Evolutionary conservation across 768 basidiomycete genomes (phyloP), one percentile per base, ranked within the genome.

Genomic region (Pleurotus ostreatus): DNA sequence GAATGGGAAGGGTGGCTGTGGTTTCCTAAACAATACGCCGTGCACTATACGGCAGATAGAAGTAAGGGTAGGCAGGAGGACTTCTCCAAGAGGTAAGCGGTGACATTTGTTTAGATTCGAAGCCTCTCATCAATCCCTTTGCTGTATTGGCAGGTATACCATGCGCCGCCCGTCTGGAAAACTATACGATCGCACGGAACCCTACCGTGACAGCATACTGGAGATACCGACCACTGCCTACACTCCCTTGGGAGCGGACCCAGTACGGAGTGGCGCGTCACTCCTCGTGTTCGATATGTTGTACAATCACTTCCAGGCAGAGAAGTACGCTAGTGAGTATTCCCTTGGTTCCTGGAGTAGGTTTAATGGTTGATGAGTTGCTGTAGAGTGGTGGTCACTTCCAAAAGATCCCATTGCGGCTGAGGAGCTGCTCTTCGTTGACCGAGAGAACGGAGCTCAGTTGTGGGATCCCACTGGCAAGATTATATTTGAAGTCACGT

Each of bases 261-360:
- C 16, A 22, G 30, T 34, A 34, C 30, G 30, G 30, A 18, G 6
- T 11, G 18, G 5, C 9, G 11, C 30, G 30, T 39, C 51, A 1
- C 39, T 53, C 20, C 39, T 22, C 3, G 51, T 20, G 15, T 53
- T 39, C 18, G 57, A 58, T 22, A 37, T 34, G 53, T 41, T 58
- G 22, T 58, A 58, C 44, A 58, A 58, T 23, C 57, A 58, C 41
- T 54, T 58, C 20, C 57, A 58, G 51, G 25, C 22, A 11, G 57
- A 58, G 54, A 58, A 58, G 43, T 58, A 45, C 43, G 37, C 43
- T 8, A 37, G 57, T 58, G 43, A 22, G 51, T 47, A 11, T 34
- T 34, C 3, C 9, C 9, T 34, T 34, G 30, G 9, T 25, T 25
- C 23, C 23, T 5, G 23, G 23, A 25, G 5, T 25, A 6, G 11